These are phyloP conservation scores for Rhododendron mucronatum DNA, from an alignment of 148 eudicot species.

Conservation along the genomic window DNA sequence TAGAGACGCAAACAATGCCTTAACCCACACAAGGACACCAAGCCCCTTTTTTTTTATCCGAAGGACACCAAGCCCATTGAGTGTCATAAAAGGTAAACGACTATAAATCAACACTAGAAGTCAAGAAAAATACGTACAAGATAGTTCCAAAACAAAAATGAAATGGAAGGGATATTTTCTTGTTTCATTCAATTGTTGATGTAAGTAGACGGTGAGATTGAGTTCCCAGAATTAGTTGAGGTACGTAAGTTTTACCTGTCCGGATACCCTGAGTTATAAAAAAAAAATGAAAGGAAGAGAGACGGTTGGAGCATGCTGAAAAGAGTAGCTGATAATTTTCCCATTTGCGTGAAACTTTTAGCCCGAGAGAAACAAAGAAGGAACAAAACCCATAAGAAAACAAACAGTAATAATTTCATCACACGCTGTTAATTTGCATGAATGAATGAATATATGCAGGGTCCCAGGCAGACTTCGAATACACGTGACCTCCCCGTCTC, in stretches of 20 bases:
- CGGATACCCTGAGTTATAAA: no score
- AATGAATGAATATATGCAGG: constrained; percentile 2
- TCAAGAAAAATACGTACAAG: background rate
- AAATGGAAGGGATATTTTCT: background rate
- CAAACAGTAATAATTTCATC: constrained; percentile 8
- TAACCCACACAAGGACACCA: background rate
- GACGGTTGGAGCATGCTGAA: background rate
- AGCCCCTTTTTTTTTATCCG: no score
- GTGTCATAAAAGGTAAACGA: background rate
- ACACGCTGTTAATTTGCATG: constrained; percentile 17
- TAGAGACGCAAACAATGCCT: background rate
- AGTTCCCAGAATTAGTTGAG: no score
- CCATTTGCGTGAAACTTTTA: background rate
- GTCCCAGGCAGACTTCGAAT: background rate
- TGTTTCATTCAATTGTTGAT: background rate
- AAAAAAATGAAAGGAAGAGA: background rate
- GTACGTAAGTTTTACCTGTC: no score
- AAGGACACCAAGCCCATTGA: background rate
- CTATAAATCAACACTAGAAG: background rate
- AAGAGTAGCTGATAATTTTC: background rate
- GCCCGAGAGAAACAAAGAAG: constrained; percentile 13
- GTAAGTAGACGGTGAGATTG: background rate
- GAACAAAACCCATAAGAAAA: constrained; percentile 1
- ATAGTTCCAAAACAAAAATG: background rate
- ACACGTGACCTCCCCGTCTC: constrained; percentile 19